Evolutionary conservation across 2,329 filamentous ascomycete genomes (phyloP).

Genomic region (Cordyceps sp.): DNA sequence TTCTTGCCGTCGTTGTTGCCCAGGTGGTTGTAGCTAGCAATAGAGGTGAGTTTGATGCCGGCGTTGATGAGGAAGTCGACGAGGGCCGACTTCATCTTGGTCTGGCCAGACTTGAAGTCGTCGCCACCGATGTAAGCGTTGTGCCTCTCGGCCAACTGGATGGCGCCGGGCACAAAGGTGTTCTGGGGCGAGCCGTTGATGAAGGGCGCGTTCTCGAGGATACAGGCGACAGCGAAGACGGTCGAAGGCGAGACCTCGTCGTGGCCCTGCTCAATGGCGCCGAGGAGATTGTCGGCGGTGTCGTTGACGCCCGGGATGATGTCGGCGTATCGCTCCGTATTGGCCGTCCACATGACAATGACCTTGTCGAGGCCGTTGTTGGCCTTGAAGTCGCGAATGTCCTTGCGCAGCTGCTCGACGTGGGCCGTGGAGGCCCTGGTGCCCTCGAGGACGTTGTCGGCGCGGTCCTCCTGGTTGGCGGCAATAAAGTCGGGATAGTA

Average conservation of each 20-base stretch:
- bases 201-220: constrained; percentile 79
- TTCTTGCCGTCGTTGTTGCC: constrained; percentile 99
- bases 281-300: constrained; percentile 84
- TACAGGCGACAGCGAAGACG: constrained; percentile 86
- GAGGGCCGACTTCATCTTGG: constrained; percentile 99
- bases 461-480: constrained; percentile 91
- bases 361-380: constrained; percentile 80
- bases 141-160: constrained; percentile 76
- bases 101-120: constrained; percentile 99
- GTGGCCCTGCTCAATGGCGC: constrained; percentile 73
- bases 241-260: constrained; percentile 89
- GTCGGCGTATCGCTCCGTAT: constrained; percentile 93
- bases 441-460: constrained; percentile 76
- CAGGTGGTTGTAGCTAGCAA: constrained; percentile 97
- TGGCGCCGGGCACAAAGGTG: constrained; percentile 88
- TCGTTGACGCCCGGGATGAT: constrained; percentile 83
- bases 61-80: constrained; percentile 98
- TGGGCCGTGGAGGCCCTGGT: constrained; percentile 73
- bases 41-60: constrained; percentile 96
- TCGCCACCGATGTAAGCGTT: constrained; percentile 88
- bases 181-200: constrained; percentile 99
- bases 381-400: constrained; percentile 89
- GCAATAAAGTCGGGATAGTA: constrained; percentile 99
- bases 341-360: constrained; percentile 96
- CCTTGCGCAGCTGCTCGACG: constrained; percentile 81